Base-by-base conservation (phyloP, 805 yeast species). In the Zygosaccharomyces lentus region DNA sequence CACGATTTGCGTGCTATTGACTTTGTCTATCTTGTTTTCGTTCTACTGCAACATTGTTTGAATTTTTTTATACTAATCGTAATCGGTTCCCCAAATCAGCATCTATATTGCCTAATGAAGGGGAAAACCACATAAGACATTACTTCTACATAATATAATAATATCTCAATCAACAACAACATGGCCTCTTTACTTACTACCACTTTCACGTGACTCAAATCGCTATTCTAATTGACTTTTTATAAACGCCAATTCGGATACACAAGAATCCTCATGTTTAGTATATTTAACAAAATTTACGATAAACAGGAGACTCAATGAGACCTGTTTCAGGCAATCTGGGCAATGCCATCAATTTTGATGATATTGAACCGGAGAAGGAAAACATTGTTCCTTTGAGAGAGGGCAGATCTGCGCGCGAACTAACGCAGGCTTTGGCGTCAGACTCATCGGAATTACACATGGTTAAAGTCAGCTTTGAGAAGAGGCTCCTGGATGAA, bases 1-100 rank as follows among this genome's bases (percentile, higher is more conserved):
- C 52, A 74, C 81, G 64, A 79, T 93, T 41, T 91, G 97, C 70
- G 65, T 69, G 15, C 83, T 84, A 43, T 72, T 93, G 54, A 82
- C 86, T 2, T 67, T 81, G 1, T 82, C 96, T 1, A 80, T 89
- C 7, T 69, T 78, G 24, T 72, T 77, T 25, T 77, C 85, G 2
- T 83, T 82, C 56, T 55, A 79, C 30, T 84, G 67, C 49, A 63
- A 61, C 41, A 19, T 53, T 27, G 53, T 45, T 17, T 45, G 35
- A 39, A 5, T 3, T 25, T 25, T 10, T 19, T 19, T 19, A 19
- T 5, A 19, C 29, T 25, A 25, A 25, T 25, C 29, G 4, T 25
- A 9, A 25, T 25, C 29, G 9, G 9, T 9, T 3, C 29, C 8
- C 12, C 29, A 9, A 9, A 25, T 9, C 29, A 25, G 29, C 12